A percentile compares a stretch with the other conserved stretches of the same genome.
phyloP scores from a whole-genome alignment of 2,329 filamentous ascomycete genomes.

The Mariannaea sp. region DNA sequence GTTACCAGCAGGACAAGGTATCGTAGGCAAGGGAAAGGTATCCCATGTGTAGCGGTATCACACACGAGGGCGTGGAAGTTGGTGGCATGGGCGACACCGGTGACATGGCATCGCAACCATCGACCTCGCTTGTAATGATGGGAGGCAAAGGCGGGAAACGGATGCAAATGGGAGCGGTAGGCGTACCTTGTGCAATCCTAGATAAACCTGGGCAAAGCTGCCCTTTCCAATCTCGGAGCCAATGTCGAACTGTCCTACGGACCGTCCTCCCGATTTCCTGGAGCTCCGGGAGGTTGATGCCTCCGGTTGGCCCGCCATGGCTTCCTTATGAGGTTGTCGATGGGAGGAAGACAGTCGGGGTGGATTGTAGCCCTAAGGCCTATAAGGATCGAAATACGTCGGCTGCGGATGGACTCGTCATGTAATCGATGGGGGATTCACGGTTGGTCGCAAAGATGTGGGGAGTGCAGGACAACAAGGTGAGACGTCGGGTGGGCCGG shows the following conservation, averaged over 20 bases:
- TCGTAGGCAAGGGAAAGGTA: neutral
- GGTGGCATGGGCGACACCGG: slow-evolving; percentile 12
- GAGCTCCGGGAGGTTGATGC: slow-evolving; percentile 43
- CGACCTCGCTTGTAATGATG: slow-evolving; percentile 12
- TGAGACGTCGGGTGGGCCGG: slow-evolving; percentile 15
- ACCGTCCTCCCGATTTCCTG: slow-evolving; percentile 42
- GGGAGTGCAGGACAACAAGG: neutral
- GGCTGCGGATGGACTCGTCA: slow-evolving; percentile 44
- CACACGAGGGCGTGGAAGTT: neutral
- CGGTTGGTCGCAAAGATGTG: slow-evolving; percentile 15
- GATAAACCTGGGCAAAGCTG: slow-evolving; percentile 95
- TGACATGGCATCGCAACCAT: slow-evolving; percentile 13
- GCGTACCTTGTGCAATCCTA: slow-evolving; percentile 77
- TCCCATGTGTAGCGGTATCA: slow-evolving; percentile 1
- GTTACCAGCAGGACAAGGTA: slow-evolving; percentile 14
- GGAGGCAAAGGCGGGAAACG: slow-evolving; percentile 14
- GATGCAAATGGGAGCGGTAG: slow-evolving; percentile 4
- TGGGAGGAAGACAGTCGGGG: slow-evolving; percentile 42
- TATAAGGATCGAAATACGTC: slow-evolving; percentile 45
- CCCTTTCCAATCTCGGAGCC: slow-evolving; percentile 93
- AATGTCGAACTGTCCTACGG: slow-evolving; percentile 77
- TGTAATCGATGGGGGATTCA: slow-evolving; percentile 43
- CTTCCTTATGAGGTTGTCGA: slow-evolving; percentile 42
- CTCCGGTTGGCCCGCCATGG: slow-evolving; percentile 48
- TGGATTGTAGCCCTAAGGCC: slow-evolving; percentile 43